Evolutionary conservation across 768 basidiomycete species (phyloP), one percentile per base, ranked within the genome.

Genomic region (Podaxis carcinomalis): DNA sequence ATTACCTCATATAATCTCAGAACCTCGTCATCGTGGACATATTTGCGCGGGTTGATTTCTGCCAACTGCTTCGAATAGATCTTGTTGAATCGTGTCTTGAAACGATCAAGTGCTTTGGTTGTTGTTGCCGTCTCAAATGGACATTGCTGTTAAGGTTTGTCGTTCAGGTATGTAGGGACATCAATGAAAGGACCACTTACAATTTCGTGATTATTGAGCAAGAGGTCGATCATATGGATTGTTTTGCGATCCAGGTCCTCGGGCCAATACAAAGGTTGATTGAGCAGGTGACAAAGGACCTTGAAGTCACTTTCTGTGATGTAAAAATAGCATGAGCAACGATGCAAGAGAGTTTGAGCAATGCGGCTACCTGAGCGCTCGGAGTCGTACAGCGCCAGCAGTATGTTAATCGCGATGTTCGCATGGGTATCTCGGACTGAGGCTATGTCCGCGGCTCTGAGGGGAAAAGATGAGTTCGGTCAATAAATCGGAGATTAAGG

Each of bases 221-320:
- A 69, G 9, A 84, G 72, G 28, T 80, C 70, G 1, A 87, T 64
- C 57, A 78, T 80, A 56, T 82, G 75, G 56, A 86, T 69, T 16
- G 77, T 72, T 35, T 72, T 70, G 5, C 67, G 51, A 57, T 76
- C 73, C 19, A 79, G 61, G 2, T 72, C 74, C 0, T 70, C 74
- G 3, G 78, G 78, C 40, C 88, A 70, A 56, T 84, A 77, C 1
- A 91, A 36, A 5, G 52, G 76, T 63, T 90, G 85, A 13, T 76
- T 76, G 16, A 93, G 75, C 25, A 87, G 77, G 50, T 88, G 86
- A 60, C 84, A 85, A 6, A 91, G 69, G 1, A 79, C 74, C 66
- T 89, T 90, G 64, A 84, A 80, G 62, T 84, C 80, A 3, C 85
- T 84, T 61, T 78, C 88, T 89, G 64, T 6, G 49, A 32, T 32